Base-by-base conservation (phyloP, 148 eudicot genomes). In the Camellia sinensis region DNA sequence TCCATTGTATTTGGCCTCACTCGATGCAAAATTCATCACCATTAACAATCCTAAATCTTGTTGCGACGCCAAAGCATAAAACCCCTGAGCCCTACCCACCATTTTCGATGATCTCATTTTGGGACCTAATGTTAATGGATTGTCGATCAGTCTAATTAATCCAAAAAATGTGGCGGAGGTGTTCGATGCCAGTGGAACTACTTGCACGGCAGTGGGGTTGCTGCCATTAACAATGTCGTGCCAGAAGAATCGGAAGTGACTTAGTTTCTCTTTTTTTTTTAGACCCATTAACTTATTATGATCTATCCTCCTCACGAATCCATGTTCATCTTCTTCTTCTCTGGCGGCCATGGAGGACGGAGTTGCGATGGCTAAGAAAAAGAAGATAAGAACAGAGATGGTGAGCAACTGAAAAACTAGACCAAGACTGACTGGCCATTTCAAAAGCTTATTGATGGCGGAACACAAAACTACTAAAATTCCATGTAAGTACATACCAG, bases 231-330 rank as follows among this genome's bases (percentile, higher is more conserved):
- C 8, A 14, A 90, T 43, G 80, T 92, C 92, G 80, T 90, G 96
- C 92, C 92, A 92, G 81, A 85, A 92, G 14, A 92, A 3, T 3
- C 77, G 83, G 19, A 92, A 86, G 40, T 85, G 89, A 83, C 76
- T 90, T 7, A 90, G 73, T 54, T 92, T 90, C 69, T 88, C 88
- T 48, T 71, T 29, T 1, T 29, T 88, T 61, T 69, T 41, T 3
- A 83, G 64, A 4, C 74, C 65, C 8, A 81, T 29, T 40, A 41
- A 6, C 45, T 12, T 53, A 29, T 1, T 29, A 1, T 19, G 69
- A 14, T 74, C 53, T 2, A 66, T 3, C 64, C 53, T 48, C 37
- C 37, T 29, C 13, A 52, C 57, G 15, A 56, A 80, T 57, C 62
- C 60, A 2, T 43, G 13, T 29, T 29, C 37, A 1, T 29, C 37